These are phyloP conservation scores for Aspergillus brasiliensis DNA, from an alignment of 2,329 filamentous ascomycete species.

Conservation along the genomic window DNA sequence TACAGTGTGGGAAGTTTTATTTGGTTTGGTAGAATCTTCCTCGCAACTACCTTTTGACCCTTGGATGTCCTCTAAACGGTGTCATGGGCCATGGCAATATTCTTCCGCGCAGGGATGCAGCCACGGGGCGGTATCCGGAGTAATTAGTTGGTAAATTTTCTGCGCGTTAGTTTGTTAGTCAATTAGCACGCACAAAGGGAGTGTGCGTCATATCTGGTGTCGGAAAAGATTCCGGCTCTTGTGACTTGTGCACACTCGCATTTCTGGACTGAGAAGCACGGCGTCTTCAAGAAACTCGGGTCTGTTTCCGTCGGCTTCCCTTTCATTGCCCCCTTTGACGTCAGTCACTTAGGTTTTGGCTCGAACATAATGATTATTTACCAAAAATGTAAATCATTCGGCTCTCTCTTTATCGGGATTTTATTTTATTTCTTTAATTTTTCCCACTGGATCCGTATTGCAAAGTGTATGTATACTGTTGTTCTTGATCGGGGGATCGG, in stretches of 20 bases:
- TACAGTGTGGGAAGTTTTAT: no score
- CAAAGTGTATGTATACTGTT: neutral
- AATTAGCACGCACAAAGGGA: neutral
- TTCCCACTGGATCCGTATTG: neutral
- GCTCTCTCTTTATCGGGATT: no score
- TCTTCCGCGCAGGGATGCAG: neutral
- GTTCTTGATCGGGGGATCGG: neutral
- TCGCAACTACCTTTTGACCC: no score
- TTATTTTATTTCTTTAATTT: neutral
- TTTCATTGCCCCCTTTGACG: neutral
- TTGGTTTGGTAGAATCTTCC: no score
- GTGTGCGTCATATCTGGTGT: slow-evolving; percentile 4
- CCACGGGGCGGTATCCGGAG: no score
- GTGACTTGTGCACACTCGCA: neutral
- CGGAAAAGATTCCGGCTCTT: slow-evolving; percentile 7
- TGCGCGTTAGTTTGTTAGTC: no score
- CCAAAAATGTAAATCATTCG: neutral
- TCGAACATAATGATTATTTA: neutral
- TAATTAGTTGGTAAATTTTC: no score
- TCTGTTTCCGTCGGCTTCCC: slow-evolving; percentile 5
- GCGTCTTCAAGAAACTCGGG: neutral
- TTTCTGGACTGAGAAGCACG: neutral
- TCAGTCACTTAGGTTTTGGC: neutral
- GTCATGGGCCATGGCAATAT: no score
- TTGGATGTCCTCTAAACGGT: neutral